Conservation (phyloP, 139 green algal species). For the Mychonastes homosphaera region DNA sequence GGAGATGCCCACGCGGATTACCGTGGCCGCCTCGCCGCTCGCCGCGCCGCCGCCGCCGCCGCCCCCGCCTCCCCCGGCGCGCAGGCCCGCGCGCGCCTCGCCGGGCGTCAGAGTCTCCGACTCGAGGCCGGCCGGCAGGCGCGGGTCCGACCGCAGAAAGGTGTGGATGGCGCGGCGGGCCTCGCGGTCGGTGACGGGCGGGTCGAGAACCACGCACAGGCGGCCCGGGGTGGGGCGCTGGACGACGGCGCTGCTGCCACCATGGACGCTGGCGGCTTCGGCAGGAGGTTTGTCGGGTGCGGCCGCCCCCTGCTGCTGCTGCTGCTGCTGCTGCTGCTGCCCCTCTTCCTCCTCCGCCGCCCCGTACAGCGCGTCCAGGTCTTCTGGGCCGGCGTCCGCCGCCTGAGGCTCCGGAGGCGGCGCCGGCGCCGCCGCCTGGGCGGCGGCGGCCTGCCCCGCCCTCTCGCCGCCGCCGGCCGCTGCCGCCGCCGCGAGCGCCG, state of each 20-base stretch:
- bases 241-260: too few relatives aligned
- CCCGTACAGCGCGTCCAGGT: too few relatives aligned
- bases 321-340: constrained; percentile 3
- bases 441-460: not conserved
- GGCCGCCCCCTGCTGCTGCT: not conserved
- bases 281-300: not conserved
- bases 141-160: not conserved
- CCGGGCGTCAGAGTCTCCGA: too few relatives aligned
- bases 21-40: constrained; percentile 2
- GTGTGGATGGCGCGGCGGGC: constrained; percentile 22
- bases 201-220: constrained; percentile 29
- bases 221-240: too few relatives aligned
- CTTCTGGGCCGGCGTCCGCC: not conserved
- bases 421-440: not conserved
- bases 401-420: constrained; percentile 7
- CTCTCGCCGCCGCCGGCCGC: not conserved
- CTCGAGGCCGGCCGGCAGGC: not conserved
- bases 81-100: too few relatives aligned
- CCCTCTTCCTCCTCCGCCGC: not conserved
- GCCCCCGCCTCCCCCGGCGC: not conserved
- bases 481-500: not conserved
- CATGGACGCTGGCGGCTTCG: not conserved
- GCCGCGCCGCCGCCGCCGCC: not conserved
- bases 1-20: constrained; percentile 6
- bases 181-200: constrained; percentile 27